Percentiles rank a stretch among this genome's conserved stretches.
These are phyloP conservation scores for Rhynchospora tenuis DNA, from an alignment of 176 grass and related monocot species.

Conservation along the genomic window DNA sequence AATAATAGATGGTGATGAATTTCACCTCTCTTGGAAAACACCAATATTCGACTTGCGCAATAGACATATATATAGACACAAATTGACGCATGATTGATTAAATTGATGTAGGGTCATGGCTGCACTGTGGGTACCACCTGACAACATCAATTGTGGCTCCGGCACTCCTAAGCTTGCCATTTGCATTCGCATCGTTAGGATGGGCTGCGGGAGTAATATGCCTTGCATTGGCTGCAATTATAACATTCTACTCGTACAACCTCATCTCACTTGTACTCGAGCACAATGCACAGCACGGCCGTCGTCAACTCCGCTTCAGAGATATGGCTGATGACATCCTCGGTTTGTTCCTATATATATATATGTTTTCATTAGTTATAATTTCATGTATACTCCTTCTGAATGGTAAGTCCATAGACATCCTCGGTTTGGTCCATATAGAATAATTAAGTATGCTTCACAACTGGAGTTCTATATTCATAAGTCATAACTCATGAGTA, in stretches of 20 bases:
- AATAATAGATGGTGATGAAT: too few species aligned
- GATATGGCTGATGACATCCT: conserved; percentile 88
- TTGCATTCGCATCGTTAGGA: conserved; percentile 67
- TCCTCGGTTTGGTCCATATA: too few species aligned
- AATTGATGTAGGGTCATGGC: conserved; percentile 63
- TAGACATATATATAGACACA: too few species aligned
- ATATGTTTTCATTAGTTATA: not conserved
- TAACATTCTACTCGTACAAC: conserved; percentile 98
- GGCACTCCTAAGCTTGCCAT: conserved; percentile 82
- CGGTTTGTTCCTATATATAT: conserved; percentile 33
- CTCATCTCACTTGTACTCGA: conserved; percentile 86
- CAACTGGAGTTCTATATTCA: not conserved
- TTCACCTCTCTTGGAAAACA: too few species aligned
- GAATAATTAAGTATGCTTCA: too few species aligned
- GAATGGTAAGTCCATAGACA: not conserved
- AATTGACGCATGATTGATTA: not conserved
- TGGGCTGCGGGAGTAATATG: conserved; percentile 55
- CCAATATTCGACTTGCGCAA: too few species aligned
- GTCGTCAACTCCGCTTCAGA: conserved; percentile 79
- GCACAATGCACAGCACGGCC: conserved; percentile 80
- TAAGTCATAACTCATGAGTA: too few species aligned
- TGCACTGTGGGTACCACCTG: conserved; percentile 90
- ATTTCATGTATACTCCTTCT: not conserved
- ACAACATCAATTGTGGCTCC: conserved; percentile 89
- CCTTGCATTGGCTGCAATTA: conserved; percentile 47